phyloP scores from a whole-genome alignment of 2,329 filamentous ascomycete genomes.

The Xylariales sp. region DNA sequence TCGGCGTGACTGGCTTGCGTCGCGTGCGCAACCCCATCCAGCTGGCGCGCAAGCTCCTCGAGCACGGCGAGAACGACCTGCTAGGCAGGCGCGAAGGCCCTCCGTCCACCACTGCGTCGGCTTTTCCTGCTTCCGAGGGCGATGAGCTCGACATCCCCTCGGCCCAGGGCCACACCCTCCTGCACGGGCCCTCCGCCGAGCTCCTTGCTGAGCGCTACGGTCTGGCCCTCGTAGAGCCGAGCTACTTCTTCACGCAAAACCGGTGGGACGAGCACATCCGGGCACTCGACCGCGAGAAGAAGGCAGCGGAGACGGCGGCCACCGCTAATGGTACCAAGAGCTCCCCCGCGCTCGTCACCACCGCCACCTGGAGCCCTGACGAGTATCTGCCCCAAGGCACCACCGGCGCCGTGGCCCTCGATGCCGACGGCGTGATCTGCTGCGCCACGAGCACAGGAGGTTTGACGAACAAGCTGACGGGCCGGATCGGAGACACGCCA shows the following conservation, averaged over 20 bases:
- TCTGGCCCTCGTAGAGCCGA: conserved; percentile 61
- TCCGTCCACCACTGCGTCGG: conserved; percentile 9
- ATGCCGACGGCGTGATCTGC: conserved; percentile 70
- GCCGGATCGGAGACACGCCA: conserved; percentile 82
- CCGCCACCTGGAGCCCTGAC: conserved; percentile 52
- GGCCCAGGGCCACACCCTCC: conserved; percentile 65
- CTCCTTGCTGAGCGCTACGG: conserved; percentile 63
- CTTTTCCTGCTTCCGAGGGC: background rate
- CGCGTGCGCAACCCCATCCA: conserved; percentile 76
- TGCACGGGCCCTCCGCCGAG: conserved; percentile 67
- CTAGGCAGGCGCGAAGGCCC: conserved; percentile 23
- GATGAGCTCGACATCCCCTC: conserved; percentile 40
- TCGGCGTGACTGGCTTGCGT: conserved; percentile 69
- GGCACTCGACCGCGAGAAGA: conserved; percentile 46
- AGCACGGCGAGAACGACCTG: conserved; percentile 60
- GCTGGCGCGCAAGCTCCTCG: conserved; percentile 66
- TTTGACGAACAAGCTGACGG: conserved; percentile 83
- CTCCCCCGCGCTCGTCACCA: background rate
- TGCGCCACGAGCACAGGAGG: conserved; percentile 68
- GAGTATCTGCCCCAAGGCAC: conserved; percentile 80
- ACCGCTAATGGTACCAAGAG: conserved; percentile 1
- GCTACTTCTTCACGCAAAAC: conserved; percentile 75
- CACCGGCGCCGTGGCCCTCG: conserved; percentile 76
- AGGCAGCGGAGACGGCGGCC: conserved; percentile 26
- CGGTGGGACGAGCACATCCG: conserved; percentile 74